Percentiles rank a stretch among this genome's conserved stretches.
phyloP scores from a whole-genome alignment of 2,329 filamentous ascomycete species.

The Mycogone perniciosa region DNA sequence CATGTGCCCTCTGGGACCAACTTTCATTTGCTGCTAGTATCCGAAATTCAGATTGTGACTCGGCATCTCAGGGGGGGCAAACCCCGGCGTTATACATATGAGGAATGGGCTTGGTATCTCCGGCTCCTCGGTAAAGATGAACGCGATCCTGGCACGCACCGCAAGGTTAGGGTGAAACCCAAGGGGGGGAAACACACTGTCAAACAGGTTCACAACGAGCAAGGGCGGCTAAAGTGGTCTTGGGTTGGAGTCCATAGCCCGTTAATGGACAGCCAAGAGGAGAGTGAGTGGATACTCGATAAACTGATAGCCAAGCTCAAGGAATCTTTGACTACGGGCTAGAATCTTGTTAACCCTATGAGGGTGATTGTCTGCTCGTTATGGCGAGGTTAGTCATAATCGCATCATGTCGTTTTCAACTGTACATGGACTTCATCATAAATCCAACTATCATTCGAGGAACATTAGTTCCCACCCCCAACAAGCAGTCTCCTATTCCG shows the following conservation, averaged over 20 bases:
- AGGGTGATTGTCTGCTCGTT: too few relatives aligned
- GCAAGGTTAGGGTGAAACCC: background rate
- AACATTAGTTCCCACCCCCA: constrained; percentile 23
- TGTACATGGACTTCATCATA: background rate
- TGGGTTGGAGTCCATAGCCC: background rate
- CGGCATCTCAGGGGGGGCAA: background rate
- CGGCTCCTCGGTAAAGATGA: constrained; percentile 37
- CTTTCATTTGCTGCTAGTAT: background rate
- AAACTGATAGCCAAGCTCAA: background rate
- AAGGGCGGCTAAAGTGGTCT: background rate
- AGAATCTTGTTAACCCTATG: background rate
- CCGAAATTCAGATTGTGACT: background rate
- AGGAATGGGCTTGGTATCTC: constrained; percentile 83
- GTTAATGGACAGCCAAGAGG: background rate
- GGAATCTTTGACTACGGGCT: background rate
- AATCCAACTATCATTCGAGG: too few relatives aligned
- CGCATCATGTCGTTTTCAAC: background rate
- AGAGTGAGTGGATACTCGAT: constrained; percentile 2
- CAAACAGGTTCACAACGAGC: constrained; percentile 27
- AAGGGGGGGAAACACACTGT: constrained; percentile 59
- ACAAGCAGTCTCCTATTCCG: constrained; percentile 51
- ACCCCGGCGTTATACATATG: constrained; percentile 62
- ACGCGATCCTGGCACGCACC: background rate
- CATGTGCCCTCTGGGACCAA: constrained; percentile 27
- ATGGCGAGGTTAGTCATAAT: too few relatives aligned